Conservation (phyloP, 139 green algal genomes). For the Zygnema cylindricum region DNA sequence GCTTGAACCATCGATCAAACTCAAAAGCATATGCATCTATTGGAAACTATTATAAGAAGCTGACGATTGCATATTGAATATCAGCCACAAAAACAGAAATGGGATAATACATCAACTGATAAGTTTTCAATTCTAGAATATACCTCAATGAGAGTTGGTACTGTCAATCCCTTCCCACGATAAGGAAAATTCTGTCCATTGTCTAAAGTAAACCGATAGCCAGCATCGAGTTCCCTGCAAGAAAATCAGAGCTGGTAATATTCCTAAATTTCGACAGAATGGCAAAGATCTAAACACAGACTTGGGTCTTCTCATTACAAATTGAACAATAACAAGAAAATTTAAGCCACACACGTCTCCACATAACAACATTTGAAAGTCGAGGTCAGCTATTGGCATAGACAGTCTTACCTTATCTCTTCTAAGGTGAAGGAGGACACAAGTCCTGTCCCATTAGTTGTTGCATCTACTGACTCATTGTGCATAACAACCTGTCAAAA, state of each 20-base stretch:
- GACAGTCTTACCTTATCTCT: slow-evolving; percentile 27
- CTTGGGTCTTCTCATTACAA: no score
- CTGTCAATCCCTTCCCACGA: slow-evolving; percentile 26
- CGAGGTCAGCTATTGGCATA: no score
- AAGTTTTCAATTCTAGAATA: no score
- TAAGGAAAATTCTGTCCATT: slow-evolving; percentile 20
- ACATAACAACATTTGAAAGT: no score
- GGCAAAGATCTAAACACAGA: no score
- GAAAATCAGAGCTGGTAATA: not conserved
- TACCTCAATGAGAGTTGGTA: slow-evolving; percentile 46
- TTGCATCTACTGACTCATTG: slow-evolving; percentile 31
- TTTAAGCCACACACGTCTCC: no score
- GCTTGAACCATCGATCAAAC: slow-evolving; percentile 7
- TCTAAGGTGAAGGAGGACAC: slow-evolving; percentile 21
- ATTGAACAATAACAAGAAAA: no score
- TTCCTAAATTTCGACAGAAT: slow-evolving; percentile 1
- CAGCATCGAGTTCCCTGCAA: slow-evolving; percentile 49
- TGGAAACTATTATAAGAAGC: no score
- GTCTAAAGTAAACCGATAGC: slow-evolving; percentile 34
- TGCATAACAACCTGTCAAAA: slow-evolving; percentile 34
- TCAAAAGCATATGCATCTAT: no score
- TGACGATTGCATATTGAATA: no score
- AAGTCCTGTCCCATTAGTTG: slow-evolving; percentile 24
- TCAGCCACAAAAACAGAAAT: no score
- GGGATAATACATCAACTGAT: no score